Evolutionary conservation across 1,284 basidiomycete genomes (phyloP), one percentile per base, ranked within the genome.

Genomic region (Microbotryomycetes sp.): DNA sequence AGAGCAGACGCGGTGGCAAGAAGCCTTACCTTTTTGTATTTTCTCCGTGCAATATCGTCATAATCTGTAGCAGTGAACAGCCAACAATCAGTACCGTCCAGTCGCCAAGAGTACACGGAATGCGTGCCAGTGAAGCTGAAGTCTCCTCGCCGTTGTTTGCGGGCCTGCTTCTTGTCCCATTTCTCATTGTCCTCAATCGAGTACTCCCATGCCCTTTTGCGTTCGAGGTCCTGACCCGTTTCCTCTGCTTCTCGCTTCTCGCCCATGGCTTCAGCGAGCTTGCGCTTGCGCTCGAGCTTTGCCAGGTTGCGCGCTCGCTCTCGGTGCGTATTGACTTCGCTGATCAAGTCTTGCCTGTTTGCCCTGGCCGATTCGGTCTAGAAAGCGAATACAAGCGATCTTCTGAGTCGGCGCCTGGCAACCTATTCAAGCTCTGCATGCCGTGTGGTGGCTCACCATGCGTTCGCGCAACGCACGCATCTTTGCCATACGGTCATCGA

Each of bases 131-230:
- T 84, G 70, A 89, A 89, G 72, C 88, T 85, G 67, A 84, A 87
- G 74, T 91, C 88, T 21, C 83, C 86, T 71, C 85, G 81, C 73
- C 87, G 80, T 61, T 81, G 81, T 75, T 89, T 90, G 68, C 85
- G 76, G 41, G 83, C 84, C 67, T 83, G 76, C 77, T 91, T 91
- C 78, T 87, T 87, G 79, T 93, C 90, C 94, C 93, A 93, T 64
- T 83, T 78, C 70, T 97, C 91, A 71, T 91, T 93, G 76, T 96
- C 91, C 77, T 96, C 92, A 59, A 96, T 87, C 24, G 86, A 88
- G 78, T 89, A 97, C 71, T 89, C 85, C 91, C 91, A 94, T 72
- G 91, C 90, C 80, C 90, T 90, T 71, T 83, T 82, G 59, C 91
- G 79, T 70, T 83, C 81, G 21, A 81, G 68, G 72, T 84, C 82